Evolutionary conservation across 495 filamentous ascomycete genomes (phyloP), one percentile per base, ranked within the genome.

Genomic region (Clohesyomyces aquaticus): DNA sequence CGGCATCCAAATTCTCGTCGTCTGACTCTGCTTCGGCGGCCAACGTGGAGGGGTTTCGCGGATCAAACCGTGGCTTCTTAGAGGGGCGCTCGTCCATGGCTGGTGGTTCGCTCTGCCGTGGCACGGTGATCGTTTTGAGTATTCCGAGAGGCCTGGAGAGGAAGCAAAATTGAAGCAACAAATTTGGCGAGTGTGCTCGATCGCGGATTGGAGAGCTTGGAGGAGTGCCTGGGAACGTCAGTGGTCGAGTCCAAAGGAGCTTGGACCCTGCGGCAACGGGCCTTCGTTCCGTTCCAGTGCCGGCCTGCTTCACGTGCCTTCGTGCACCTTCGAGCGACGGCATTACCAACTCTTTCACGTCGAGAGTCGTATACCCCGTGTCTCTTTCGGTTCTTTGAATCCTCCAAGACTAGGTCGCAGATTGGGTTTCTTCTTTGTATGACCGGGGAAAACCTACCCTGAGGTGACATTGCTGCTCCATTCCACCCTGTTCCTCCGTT

Each of bases 11-110:
- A 22, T 91, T 83, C 2, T 88, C 53, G 38, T 68, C 81, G 67
- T 92, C 90, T 29, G 93, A 90, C 1, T 81, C 83, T 1, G 83
- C 90, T 64, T 88, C 86, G 0, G 91, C 85, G 3, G 89, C 92
- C 0, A 98, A 84, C 0, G 91, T 88, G 21, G 91, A 96, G 0
- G 94, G 94, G 72, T 98, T 98, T 66, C 95, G 90, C 23, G 92
- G 78, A 75, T 98, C 95, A 78, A 99, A 99, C 72, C 90, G 91
- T 26, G 91, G 88, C 74, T 93, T 96, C 71, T 97, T 97, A 53
- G 82, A 76, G 1, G 79, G 79, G 29, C 79, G 75, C 58, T 77
- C 69, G n/a, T 65, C 32, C 32, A 38, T 38, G 32, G 14, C 14
- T 6, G 32, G 32, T 38, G 32, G 14, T 38, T 6, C 6, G 14